phyloP scores from a whole-genome alignment of 2,329 filamentous ascomycete genomes.

The Exophiala bonariae region DNA sequence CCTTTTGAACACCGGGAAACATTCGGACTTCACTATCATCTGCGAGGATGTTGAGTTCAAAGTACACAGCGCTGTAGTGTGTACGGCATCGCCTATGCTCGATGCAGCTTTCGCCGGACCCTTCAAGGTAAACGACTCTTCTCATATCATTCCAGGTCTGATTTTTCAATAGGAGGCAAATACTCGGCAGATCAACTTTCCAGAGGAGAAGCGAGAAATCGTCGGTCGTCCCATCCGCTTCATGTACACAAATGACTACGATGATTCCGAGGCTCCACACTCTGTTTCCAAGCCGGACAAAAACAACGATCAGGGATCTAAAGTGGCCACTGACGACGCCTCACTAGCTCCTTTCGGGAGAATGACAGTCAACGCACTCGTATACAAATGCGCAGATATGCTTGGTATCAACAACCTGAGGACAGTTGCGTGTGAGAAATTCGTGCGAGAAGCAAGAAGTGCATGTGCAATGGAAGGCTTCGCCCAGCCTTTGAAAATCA shows the following conservation, averaged over 20 bases:
- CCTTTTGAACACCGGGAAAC: neutral
- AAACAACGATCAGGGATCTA: no score
- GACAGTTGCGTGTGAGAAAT: no score
- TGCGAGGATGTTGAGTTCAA: neutral
- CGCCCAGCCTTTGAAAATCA: no score
- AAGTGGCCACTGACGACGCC: no score
- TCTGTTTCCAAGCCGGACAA: no score
- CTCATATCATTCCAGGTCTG: no score
- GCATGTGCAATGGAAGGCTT: no score
- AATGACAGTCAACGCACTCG: conserved; percentile 1
- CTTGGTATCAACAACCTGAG: conserved; percentile 1
- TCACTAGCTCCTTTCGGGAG: no score
- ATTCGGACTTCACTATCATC: neutral
- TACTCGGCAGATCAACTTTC: neutral
- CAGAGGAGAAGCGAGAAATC: neutral
- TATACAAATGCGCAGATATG: conserved; percentile 4
- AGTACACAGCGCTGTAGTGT: neutral
- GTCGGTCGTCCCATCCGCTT: neutral
- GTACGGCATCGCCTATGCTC: neutral
- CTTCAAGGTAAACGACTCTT: no score
- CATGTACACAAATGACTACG: neutral
- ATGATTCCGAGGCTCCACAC: no score
- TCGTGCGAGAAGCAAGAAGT: no score
- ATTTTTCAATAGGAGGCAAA: neutral
- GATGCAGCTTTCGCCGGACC: neutral